Evolutionary conservation across 1,139 yeast species (phyloP).

Genomic region (Kodamaea sp.): DNA sequence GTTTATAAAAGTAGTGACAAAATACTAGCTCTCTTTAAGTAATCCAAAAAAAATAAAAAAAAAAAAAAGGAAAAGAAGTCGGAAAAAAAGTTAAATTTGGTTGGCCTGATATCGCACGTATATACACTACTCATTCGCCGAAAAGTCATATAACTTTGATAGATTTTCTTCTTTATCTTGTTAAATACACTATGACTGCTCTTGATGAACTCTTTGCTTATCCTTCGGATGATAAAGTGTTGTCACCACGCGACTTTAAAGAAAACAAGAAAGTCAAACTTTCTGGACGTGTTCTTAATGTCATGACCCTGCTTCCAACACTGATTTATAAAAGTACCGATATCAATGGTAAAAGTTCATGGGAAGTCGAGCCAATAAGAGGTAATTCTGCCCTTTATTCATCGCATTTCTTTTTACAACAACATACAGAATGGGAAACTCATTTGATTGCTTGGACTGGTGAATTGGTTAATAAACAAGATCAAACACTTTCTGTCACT

Average conservation of each 20-base stretch:
- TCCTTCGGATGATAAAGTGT: slow-evolving; percentile 23
- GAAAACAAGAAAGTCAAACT: slow-evolving; percentile 29
- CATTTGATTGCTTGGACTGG: slow-evolving; percentile 96
- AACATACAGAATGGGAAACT: slow-evolving; percentile 78
- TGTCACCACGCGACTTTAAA: slow-evolving; percentile 32
- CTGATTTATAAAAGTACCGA: slow-evolving; percentile 46
- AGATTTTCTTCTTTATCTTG: slow-evolving; percentile 1
- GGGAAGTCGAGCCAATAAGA: slow-evolving; percentile 62
- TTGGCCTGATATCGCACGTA: neutral
- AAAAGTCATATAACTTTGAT: neutral
- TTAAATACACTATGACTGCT: slow-evolving; percentile 2
- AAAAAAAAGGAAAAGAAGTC: too few relatives aligned
- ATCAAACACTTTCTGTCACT: slow-evolving; percentile 17
- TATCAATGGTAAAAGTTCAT: slow-evolving; percentile 25
- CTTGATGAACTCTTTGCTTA: slow-evolving; percentile 21
- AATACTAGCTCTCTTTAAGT: too few relatives aligned
- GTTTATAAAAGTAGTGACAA: too few relatives aligned
- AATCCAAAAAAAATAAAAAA: too few relatives aligned
- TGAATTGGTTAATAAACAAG: slow-evolving; percentile 53
- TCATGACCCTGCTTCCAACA: slow-evolving; percentile 65
- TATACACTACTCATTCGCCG: neutral
- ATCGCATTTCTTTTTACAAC: slow-evolving; percentile 60
- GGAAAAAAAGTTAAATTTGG: too few relatives aligned
- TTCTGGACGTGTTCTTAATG: slow-evolving; percentile 66
- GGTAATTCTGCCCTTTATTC: slow-evolving; percentile 87